A percentile compares a stretch with the other conserved stretches of the same genome.
Conservation (phyloP, 2,329 filamentous ascomycete genomes). For the Cladobotryum mycophilum region DNA sequence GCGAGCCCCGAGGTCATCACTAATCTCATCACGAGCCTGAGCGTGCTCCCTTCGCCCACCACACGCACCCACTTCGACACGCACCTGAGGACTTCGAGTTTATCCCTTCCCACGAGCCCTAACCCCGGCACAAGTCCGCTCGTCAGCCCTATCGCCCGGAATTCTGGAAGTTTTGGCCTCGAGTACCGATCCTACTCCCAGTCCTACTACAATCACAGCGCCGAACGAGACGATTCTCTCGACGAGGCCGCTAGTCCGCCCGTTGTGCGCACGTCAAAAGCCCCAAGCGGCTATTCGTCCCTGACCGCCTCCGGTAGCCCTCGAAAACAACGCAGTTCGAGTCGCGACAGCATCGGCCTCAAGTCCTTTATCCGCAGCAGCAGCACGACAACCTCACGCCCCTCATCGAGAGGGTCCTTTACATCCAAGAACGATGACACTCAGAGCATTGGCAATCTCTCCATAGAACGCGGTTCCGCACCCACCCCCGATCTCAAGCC, state of each 20-base stretch:
- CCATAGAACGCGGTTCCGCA: conserved; percentile 51
- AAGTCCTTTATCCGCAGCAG: conserved; percentile 54
- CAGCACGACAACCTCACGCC: conserved; percentile 37
- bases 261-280: conserved; percentile 74
- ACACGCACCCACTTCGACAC: conserved; percentile 61
- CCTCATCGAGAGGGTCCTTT: conserved; percentile 52
- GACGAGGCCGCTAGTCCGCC: conserved; percentile 61
- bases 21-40: conserved; percentile 62
- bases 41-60: conserved; percentile 61
- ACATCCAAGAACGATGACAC: conserved; percentile 52
- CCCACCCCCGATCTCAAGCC: conserved; percentile 44
- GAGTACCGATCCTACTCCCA: conserved; percentile 63
- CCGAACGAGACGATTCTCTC: conserved; percentile 40
- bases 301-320: conserved; percentile 58
- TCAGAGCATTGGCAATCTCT: conserved; percentile 58
- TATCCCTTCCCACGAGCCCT: conserved; percentile 35
- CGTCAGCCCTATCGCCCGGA: conserved; percentile 24
- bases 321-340: conserved; percentile 41
- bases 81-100: conserved; percentile 36
- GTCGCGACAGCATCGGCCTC: conserved; percentile 48
- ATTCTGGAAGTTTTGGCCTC: conserved; percentile 57
- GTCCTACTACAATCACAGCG: conserved; percentile 41
- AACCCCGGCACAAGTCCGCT: conserved; percentile 22
- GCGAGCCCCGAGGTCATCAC: conserved; percentile 65
- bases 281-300: conserved; percentile 67